Evolutionary conservation across 2,329 filamentous ascomycete genomes (phyloP).

Genomic region (Beauveria medogensis): DNA sequence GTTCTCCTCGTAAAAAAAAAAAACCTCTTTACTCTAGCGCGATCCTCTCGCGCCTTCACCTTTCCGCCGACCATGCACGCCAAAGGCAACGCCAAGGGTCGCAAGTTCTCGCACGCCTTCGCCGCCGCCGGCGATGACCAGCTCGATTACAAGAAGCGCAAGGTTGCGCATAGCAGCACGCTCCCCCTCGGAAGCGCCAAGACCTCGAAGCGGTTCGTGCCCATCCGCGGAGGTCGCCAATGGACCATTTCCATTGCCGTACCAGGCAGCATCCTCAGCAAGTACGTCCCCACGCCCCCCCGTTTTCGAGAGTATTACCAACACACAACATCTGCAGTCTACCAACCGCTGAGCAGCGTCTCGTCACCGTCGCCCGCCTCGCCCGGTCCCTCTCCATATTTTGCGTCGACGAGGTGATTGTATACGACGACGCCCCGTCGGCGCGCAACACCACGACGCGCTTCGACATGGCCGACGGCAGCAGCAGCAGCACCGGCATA

Average conservation of each 20-base stretch:
- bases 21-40: background rate
- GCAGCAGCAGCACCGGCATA: conserved; percentile 13
- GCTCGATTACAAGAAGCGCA: conserved; percentile 4
- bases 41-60: background rate
- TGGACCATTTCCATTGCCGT: conserved; percentile 29
- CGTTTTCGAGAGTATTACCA: background rate
- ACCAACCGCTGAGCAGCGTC: conserved; percentile 66
- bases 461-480: background rate
- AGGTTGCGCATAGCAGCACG: background rate
- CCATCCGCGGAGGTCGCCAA: background rate
- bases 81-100: conserved; percentile 1
- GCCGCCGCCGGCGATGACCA: background rate
- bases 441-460: conserved; percentile 38
- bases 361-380: conserved; percentile 63
- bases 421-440: conserved; percentile 63
- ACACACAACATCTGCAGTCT: conserved; percentile 38
- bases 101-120: background rate
- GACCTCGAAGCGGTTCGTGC: background rate
- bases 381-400: conserved; percentile 78
- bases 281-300: conserved; percentile 39
- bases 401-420: conserved; percentile 72
- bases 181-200: background rate
- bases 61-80: background rate
- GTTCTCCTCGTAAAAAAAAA: background rate
- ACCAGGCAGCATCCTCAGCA: conserved; percentile 68